phyloP scores from a whole-genome alignment of 73 alveolate genomes.

The Paramecium sexaurelia region DNA sequence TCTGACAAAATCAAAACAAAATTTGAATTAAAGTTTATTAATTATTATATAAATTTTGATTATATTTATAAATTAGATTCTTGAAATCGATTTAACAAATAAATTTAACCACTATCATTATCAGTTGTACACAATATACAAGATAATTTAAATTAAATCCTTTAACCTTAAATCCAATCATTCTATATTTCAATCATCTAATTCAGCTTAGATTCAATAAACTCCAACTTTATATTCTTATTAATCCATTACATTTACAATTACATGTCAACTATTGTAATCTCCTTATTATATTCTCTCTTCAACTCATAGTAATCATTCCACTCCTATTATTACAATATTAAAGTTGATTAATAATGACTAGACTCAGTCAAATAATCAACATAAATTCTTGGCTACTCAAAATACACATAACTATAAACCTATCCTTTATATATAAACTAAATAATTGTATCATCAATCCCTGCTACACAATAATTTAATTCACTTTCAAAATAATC shows the following conservation, averaged over 20 bases:
- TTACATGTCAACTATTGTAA: neutral
- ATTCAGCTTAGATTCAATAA: neutral
- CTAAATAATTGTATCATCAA: neutral
- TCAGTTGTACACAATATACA: neutral
- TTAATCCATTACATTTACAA: neutral
- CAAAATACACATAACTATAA: neutral
- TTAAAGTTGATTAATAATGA: neutral
- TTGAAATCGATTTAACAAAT: neutral
- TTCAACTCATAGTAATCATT: neutral
- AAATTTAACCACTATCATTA: neutral
- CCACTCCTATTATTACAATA: neutral
- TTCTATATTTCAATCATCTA: neutral
- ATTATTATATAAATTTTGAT: neutral
- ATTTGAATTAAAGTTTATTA: neutral
- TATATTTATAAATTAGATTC: neutral
- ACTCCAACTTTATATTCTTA: neutral
- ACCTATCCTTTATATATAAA: neutral
- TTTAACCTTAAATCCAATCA: neutral
- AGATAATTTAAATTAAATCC: neutral
- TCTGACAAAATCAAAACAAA: neutral
- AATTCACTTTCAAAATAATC: neutral
- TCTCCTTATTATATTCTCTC: neutral
- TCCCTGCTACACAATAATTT: neutral
- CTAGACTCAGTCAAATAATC: neutral
- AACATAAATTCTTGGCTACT: neutral